Evolutionary conservation across 768 basidiomycete genomes (phyloP), one percentile per base, ranked within the genome.

Genomic region (Mycena galopus): DNA sequence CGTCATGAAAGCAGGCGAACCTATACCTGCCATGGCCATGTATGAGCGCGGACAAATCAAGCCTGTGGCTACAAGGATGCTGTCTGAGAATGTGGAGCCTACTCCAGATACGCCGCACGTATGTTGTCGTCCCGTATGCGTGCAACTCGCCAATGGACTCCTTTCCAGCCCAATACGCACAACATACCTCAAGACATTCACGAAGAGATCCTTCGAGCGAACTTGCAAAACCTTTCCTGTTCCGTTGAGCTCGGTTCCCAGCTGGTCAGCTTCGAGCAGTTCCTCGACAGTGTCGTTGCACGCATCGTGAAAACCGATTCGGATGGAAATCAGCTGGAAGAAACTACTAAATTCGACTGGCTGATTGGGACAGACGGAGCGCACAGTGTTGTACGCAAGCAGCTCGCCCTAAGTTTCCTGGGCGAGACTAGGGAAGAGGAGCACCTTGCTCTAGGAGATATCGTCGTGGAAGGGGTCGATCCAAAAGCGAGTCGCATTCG

Each of bases 331-430:
- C 79, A 80, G 37, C 51, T 58, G 0, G 57, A 65, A 23, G 83
- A 86, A 67, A 77, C 60, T 3, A 69, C 80, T 6, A 74, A 69
- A 9, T 76, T 75, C 57, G 76, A 79, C 3, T 86, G 78, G 72
- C 72, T 88, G 1, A 76, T 87, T 17, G 86, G 86, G 2, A 78
- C 82, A 0, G 88, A 87, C 69, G 85, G 86, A 19, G 86, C 83
- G 0, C 77, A 35, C 37, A 85, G 86, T 16, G 51, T 80, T 4
- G 81, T 81, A 7, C 79, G 88, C 25, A 86, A 84, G 67, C 74
- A 77, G 44, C 79, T 86, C 4, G 86, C 84, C 0, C 71, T 88
- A 7, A 75, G 78, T 0, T 88, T 88, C 69, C 68, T 83, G 0
- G 87, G 87, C 0, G 81, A 87, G 69, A 85, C 83, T 0, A n/a